Percentiles rank a stretch among this genome's conserved stretches.
phyloP scores from a whole-genome alignment of 1,284 basidiomycete species.

The Taiwanofungus camphoratus region DNA sequence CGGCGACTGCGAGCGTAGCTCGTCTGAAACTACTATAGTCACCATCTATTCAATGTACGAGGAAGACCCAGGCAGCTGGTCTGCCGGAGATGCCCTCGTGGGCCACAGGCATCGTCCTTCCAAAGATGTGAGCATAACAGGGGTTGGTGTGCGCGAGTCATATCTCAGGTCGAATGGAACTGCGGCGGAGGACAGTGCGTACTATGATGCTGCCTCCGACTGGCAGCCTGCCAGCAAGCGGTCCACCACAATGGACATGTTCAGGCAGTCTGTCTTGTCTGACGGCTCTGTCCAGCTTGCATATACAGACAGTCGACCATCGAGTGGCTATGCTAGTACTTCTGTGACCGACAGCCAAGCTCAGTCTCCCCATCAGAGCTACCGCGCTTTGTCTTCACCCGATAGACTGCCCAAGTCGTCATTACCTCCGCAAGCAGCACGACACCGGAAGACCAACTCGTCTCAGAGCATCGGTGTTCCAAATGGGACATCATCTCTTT shows the following conservation, averaged over 20 bases:
- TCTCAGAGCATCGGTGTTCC: too few relatives aligned
- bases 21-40: conserved; percentile 61
- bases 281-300: conserved; percentile 26
- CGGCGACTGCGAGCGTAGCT: conserved; percentile 33
- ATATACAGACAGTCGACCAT: conserved; percentile 25
- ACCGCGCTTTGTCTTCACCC: conserved; percentile 5
- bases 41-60: conserved; percentile 78
- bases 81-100: conserved; percentile 29
- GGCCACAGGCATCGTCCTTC: conserved; percentile 21
- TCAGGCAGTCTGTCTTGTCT: conserved; percentile 23
- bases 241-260: conserved; percentile 18
- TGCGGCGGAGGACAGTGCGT: conserved; percentile 26
- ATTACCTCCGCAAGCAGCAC: too few relatives aligned
- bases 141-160: conserved; percentile 18
- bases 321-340: conserved; percentile 19
- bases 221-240: conserved; percentile 20
- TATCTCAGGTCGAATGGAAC: conserved; percentile 18
- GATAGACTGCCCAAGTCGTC: conserved; percentile 4
- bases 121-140: conserved; percentile 13
- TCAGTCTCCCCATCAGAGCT: conserved; percentile 3
- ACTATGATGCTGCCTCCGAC: conserved; percentile 26
- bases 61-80: conserved; percentile 37
- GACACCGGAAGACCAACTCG: too few relatives aligned
- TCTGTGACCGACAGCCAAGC: conserved; percentile 5
- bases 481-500: too few relatives aligned